phyloP scores from a whole-genome alignment of 2,329 filamentous ascomycete genomes.

The Diplodia sapinea region DNA sequence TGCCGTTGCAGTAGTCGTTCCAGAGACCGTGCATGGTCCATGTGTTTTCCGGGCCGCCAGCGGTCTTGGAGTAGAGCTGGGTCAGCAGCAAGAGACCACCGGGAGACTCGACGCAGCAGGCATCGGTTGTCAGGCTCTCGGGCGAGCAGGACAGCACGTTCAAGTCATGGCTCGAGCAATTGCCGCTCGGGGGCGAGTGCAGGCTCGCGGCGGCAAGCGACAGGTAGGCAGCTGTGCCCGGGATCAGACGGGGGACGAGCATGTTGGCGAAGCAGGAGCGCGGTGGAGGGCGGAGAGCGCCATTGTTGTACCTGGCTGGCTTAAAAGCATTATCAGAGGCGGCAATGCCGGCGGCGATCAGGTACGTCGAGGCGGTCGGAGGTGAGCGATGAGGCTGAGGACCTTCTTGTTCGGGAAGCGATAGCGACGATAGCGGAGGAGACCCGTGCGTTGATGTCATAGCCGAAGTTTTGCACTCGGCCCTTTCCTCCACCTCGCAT shows the following conservation, averaged over 20 bases:
- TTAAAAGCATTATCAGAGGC: conserved; percentile 25
- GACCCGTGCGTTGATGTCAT: conserved; percentile 23
- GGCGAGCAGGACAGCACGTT: conserved; percentile 29
- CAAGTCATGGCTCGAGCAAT: conserved; percentile 25
- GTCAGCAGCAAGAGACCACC: conserved; percentile 27
- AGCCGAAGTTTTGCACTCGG: conserved; percentile 18
- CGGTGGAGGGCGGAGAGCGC: conserved; percentile 15
- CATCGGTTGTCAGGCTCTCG: conserved; percentile 21
- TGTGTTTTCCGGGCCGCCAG: conserved; percentile 60
- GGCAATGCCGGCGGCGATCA: conserved; percentile 13
- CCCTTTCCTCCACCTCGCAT: neutral
- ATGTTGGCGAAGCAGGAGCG: conserved; percentile 10
- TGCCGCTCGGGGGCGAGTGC: conserved; percentile 21
- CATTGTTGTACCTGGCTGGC: conserved; percentile 31
- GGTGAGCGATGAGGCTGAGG: conserved; percentile 12
- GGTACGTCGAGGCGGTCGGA: conserved; percentile 19
- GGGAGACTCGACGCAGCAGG: conserved; percentile 29
- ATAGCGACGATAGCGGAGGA: conserved; percentile 1
- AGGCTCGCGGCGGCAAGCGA: conserved; percentile 25
- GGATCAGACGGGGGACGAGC: conserved; percentile 22
- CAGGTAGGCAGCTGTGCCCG: conserved; percentile 26
- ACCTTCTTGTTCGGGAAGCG: conserved; percentile 27
- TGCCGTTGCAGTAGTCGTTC: conserved; percentile 68
- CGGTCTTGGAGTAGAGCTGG: conserved; percentile 22
- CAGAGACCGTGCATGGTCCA: conserved; percentile 79